Percentiles rank a stretch among this genome's conserved stretches.
Evolutionary conservation across 2,329 filamentous ascomycete species (phyloP).

Genomic region (Aspergillus sergii): DNA sequence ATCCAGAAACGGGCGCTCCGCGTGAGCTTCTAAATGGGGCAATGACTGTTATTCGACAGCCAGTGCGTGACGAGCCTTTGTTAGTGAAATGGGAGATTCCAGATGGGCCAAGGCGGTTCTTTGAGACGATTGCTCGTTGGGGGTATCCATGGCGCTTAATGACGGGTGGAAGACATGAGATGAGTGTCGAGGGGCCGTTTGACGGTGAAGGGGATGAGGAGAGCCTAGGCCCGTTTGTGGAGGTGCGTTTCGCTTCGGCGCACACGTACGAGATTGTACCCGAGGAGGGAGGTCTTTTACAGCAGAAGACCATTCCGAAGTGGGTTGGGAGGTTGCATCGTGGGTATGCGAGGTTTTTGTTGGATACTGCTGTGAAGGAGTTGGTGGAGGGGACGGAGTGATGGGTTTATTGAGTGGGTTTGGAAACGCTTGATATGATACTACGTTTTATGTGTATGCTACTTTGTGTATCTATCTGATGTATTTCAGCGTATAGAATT

Average conservation of each 20-base stretch:
- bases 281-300: slow-evolving; percentile 18
- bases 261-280: slow-evolving; percentile 31
- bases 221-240: slow-evolving; percentile 17
- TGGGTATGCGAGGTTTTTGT: slow-evolving; percentile 29
- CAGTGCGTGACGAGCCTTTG: slow-evolving; percentile 15
- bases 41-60: slow-evolving; percentile 19
- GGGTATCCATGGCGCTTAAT: slow-evolving; percentile 34
- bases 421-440: background rate
- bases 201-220: slow-evolving; percentile 9
- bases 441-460: background rate
- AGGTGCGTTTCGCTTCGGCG: slow-evolving; percentile 30
- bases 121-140: slow-evolving; percentile 29
- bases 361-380: slow-evolving; percentile 27
- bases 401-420: background rate
- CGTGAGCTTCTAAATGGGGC: slow-evolving; percentile 25
- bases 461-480: background rate
- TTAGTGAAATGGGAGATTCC: slow-evolving; percentile 25
- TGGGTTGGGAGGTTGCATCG: slow-evolving; percentile 28
- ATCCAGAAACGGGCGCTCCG: slow-evolving; percentile 1
- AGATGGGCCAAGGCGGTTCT: slow-evolving; percentile 23
- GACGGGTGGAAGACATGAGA: slow-evolving; percentile 29
- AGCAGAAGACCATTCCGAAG: slow-evolving; percentile 28
- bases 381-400: background rate
- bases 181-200: slow-evolving; percentile 30
- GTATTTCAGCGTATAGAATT: background rate